Evolutionary conservation across 345 rosid species (phyloP).

Genomic region (Eucalyptus tenuipes): DNA sequence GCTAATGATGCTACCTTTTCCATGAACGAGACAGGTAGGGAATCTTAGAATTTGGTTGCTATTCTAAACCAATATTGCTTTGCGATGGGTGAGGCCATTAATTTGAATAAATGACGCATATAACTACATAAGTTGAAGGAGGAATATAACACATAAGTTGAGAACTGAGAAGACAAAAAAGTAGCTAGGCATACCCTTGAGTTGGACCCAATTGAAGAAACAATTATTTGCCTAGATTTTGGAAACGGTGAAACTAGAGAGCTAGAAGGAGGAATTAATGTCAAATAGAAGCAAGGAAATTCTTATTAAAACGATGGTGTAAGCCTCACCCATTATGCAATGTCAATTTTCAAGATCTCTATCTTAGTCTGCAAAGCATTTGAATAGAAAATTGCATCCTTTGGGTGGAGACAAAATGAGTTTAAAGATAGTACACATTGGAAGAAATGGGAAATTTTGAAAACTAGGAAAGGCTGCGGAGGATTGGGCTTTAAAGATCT

Average conservation of each 20-base stretch:
- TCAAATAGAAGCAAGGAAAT: neutral
- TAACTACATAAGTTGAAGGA: neutral
- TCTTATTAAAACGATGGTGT: neutral
- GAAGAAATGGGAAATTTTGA: neutral
- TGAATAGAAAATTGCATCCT: neutral
- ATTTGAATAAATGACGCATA: neutral
- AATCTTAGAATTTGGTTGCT: neutral
- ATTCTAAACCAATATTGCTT: neutral
- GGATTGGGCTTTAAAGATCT: neutral
- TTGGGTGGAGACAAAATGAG: neutral
- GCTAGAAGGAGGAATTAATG: neutral
- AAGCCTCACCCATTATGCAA: neutral
- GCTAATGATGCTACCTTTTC: neutral
- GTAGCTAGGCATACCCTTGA: neutral
- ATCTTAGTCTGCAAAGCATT: neutral
- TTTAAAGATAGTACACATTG: rapidly evolving
- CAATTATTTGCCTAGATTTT: neutral
- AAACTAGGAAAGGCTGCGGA: neutral
- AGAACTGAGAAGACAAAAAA: neutral
- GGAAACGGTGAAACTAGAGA: neutral
- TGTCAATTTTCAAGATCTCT: neutral
- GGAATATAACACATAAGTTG: neutral
- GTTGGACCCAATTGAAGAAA: neutral
- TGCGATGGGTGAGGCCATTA: neutral
- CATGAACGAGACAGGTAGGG: neutral